phyloP scores from a whole-genome alignment of 106 monocot genomes.

The Vanilla planifolia region DNA sequence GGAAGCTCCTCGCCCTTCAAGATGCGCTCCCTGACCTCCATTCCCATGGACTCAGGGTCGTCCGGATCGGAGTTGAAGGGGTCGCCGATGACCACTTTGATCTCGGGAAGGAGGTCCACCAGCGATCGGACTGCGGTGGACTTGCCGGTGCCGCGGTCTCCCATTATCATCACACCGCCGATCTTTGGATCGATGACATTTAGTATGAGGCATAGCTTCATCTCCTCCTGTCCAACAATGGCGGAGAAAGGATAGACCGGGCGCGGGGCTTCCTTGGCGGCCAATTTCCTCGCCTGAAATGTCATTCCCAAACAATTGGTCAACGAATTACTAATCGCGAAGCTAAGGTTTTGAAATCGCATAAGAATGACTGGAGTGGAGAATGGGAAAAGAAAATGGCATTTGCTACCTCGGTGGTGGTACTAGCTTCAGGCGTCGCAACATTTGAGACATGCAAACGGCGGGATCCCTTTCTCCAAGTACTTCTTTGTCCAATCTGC shows the following conservation, averaged over 20 bases:
- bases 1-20: conserved; percentile 36
- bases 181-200: conserved; percentile 99
- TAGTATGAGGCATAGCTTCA: conserved; percentile 94
- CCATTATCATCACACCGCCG: conserved; percentile 99
- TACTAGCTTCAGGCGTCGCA: conserved; percentile 25
- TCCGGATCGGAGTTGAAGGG: conserved; percentile 96
- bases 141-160: conserved; percentile 98
- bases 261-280: conserved; percentile 71
- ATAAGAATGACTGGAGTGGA: neutral
- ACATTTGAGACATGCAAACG: conserved; percentile 31
- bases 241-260: conserved; percentile 93
- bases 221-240: conserved; percentile 98
- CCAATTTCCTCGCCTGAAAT: conserved; percentile 30
- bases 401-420: conserved; percentile 34
- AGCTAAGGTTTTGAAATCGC: neutral
- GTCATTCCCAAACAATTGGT: neutral
- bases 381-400: neutral
- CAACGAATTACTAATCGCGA: neutral
- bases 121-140: conserved; percentile 94
- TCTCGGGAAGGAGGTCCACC: conserved; percentile 88
- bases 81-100: conserved; percentile 76
- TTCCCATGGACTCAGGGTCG: conserved; percentile 87
- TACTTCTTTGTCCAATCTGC: neutral
- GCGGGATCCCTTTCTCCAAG: conserved; percentile 6
- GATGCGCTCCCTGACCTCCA: conserved; percentile 60